These are phyloP conservation scores for Gynandropsis gynandra DNA, from an alignment of 345 rosid genomes.

Conservation along the genomic window DNA sequence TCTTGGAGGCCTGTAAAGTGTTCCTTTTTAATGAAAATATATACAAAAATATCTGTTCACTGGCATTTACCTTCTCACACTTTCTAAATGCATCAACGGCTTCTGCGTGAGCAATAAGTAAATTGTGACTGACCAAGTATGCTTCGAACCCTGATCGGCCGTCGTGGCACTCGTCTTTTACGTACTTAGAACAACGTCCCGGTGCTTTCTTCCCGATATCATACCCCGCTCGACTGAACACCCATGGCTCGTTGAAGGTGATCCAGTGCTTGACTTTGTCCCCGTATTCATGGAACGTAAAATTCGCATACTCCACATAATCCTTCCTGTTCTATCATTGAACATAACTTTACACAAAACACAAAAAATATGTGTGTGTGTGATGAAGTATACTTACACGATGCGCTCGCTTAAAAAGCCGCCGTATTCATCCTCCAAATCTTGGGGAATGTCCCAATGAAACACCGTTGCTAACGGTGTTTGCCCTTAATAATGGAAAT, in stretches of 20 bases:
- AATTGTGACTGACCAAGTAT: not conserved
- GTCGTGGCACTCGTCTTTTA: not conserved
- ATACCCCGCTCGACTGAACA: not conserved
- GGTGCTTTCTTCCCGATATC: not conserved
- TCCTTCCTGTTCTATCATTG: no score
- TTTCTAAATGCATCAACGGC: not conserved
- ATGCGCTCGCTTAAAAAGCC: constrained; percentile 25
- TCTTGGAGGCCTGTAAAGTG: no score
- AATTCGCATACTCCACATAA: no score
- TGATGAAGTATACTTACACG: constrained; percentile 22
- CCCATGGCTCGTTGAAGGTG: not conserved
- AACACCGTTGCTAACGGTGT: constrained; percentile 26
- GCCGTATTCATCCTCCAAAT: constrained; percentile 31
- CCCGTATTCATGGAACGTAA: not conserved
- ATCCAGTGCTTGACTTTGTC: not conserved
- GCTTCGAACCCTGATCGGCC: not conserved
- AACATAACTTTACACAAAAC: no score
- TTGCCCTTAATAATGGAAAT: constrained; percentile 8
- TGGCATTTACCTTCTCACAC: not conserved
- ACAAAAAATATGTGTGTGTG: no score
- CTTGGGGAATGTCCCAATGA: constrained; percentile 34
- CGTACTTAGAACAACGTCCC: not conserved
- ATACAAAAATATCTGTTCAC: no score
- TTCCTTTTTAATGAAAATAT: no score
- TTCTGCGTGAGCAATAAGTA: constrained; percentile 1